These are phyloP conservation scores for Ulmus americana DNA, from an alignment of 331 rosid species.

Conservation along the genomic window DNA sequence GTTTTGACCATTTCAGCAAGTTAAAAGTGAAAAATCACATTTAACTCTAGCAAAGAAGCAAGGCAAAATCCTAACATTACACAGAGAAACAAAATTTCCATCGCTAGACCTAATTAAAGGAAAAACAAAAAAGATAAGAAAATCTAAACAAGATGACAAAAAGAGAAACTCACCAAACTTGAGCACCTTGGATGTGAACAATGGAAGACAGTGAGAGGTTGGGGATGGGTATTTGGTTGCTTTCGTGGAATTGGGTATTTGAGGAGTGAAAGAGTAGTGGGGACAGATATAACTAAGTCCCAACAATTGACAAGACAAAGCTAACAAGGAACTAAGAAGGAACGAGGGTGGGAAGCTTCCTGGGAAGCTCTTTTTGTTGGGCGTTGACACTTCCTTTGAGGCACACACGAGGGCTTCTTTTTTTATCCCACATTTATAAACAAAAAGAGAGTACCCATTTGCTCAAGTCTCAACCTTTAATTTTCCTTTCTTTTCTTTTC, in stretches of 20 bases:
- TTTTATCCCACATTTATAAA: not conserved
- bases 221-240: not conserved
- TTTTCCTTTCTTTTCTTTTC: not conserved
- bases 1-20: not conserved
- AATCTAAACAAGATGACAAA: not conserved
- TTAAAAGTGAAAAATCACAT: not conserved
- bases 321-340: conserved; percentile 43
- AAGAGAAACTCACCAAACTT: too few species aligned
- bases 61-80: not conserved
- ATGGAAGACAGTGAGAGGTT: not conserved
- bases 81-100: not conserved
- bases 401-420: conserved; percentile 44
- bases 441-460: not conserved
- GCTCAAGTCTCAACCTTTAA: not conserved
- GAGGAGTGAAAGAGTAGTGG: not conserved
- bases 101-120: too few species aligned
- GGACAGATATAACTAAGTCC: not conserved
- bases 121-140: not conserved
- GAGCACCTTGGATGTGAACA: not conserved
- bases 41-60: not conserved
- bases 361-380: conserved; percentile 29
- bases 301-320: conserved; percentile 28
- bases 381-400: conserved; percentile 47
- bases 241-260: not conserved
- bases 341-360: conserved; percentile 66